phyloP scores from a whole-genome alignment of 139 green algal species.

The Picochlorum sp. region DNA sequence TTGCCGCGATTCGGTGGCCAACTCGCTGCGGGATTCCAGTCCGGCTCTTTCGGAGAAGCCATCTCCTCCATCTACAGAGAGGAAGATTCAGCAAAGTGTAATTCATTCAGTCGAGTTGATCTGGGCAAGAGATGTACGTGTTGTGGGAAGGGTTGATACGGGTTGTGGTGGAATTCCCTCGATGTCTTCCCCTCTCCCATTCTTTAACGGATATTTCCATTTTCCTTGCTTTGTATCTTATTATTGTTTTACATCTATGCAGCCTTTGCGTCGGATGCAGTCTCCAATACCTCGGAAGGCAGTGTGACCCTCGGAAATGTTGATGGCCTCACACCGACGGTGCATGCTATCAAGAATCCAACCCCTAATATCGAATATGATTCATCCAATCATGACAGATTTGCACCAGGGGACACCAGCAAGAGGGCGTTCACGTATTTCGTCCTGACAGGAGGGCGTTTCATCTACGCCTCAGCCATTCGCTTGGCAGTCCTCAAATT shows the following conservation, averaged over 20 bases:
- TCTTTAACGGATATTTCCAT: neutral
- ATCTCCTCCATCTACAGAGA: too few relatives aligned
- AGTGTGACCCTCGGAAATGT: conserved; percentile 8
- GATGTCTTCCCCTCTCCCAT: neutral
- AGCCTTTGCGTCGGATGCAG: conserved; percentile 24
- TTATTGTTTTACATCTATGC: neutral
- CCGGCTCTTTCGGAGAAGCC: neutral
- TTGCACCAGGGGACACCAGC: conserved; percentile 68
- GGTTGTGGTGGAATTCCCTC: too few relatives aligned
- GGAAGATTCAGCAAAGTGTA: too few relatives aligned
- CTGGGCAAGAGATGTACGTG: too few relatives aligned
- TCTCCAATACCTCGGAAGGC: neutral
- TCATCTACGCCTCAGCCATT: conserved; percentile 94
- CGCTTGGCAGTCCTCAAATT: conserved; percentile 95
- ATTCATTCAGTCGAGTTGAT: too few relatives aligned
- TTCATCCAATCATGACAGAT: conserved; percentile 69
- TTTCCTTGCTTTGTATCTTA: too few relatives aligned
- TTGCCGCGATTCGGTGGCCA: neutral
- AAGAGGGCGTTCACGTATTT: conserved; percentile 96
- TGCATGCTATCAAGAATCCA: conserved; percentile 64
- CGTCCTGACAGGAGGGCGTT: conserved; percentile 91
- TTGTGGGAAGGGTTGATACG: too few relatives aligned
- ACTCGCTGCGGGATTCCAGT: conserved; percentile 6
- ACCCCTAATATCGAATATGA: conserved; percentile 74
- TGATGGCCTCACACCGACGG: conserved; percentile 35